Evolutionary conservation across 2,329 filamentous ascomycete genomes (phyloP), one percentile per base, ranked within the genome.

Genomic region (Fusarium bactridioides): DNA sequence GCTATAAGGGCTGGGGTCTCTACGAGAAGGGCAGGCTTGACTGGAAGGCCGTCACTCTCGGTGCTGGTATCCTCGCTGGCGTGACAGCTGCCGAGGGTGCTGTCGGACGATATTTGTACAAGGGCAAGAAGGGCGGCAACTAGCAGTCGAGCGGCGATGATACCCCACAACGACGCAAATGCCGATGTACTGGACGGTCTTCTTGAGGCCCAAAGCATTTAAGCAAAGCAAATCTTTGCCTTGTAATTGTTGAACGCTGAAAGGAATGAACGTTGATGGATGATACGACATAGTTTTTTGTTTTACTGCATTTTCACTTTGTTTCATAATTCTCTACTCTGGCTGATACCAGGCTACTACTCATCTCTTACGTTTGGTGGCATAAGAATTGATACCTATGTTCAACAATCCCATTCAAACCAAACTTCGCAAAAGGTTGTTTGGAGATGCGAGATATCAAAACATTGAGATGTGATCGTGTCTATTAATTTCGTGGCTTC

Each of bases 1-100:
- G 87, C 43, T 88, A 86, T 81, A 86, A 84, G 80, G 88, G 85
- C 25, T 88, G 86, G 84, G 85, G 84, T 11, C 80, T 89, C 71
- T 88, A 89, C 74, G 85, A 89, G 78, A 82, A 82, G 59, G 86
- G 86, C 48, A 81, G 82, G 48, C 79, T 90, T 56, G 82, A 81
- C 73, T 87, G 85, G 85, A 83, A 86, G 81, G 82, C 80, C 64
- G 80, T 86, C 21, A 85, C 87, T 23, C 63, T 88, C 2, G 88
- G 88, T 9, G 79, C 86, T 16, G 86, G 87, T 45, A 82, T 89
- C 43, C 58, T 88, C 7, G 83, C 85, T 7, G 80, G 82, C 10
- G 85, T 89, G 5, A 86, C 86, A 27, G 81, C 83, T 19, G 82
- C 84, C 4, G 86, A 90, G 81, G 82, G 84, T 21, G 78, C 86